phyloP scores from a whole-genome alignment of 495 filamentous ascomycete species.

The Neurospora sp. region DNA sequence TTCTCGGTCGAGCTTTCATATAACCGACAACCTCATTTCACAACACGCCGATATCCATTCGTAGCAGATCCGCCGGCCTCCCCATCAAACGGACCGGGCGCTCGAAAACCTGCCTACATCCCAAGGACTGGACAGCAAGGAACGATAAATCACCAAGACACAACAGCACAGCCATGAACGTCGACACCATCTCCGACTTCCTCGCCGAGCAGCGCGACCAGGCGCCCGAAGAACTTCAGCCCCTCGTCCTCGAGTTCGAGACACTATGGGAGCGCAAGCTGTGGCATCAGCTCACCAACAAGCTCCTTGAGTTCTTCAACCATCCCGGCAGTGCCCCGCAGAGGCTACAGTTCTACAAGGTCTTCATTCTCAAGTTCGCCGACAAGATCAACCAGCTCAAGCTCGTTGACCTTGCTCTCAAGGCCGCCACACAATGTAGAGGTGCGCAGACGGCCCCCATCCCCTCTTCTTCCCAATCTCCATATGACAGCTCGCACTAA shows the following conservation, averaged over 20 bases:
- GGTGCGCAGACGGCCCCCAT: conserved; percentile 38
- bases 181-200: conserved; percentile 84
- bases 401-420: conserved; percentile 81
- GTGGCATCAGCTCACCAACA: conserved; percentile 96
- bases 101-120: background rate
- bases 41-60: background rate
- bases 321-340: conserved; percentile 68
- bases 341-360: conserved; percentile 81
- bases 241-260: conserved; percentile 84
- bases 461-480: conserved; percentile 1
- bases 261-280: conserved; percentile 97
- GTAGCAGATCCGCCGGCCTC: background rate
- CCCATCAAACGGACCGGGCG: background rate
- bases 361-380: conserved; percentile 90
- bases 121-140: background rate
- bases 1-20: background rate
- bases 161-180: conserved; percentile 48
- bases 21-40: background rate
- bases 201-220: conserved; percentile 77
- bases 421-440: conserved; percentile 76
- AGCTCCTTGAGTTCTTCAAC: conserved; percentile 82
- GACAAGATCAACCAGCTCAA: conserved; percentile 99
- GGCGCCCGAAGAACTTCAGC: conserved; percentile 78
- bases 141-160: background rate
- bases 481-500: background rate